A percentile compares a stretch with the other conserved stretches of the same genome.
Conservation (phyloP, 73 alveolate genomes). For the Paramecium biaurelia region DNA sequence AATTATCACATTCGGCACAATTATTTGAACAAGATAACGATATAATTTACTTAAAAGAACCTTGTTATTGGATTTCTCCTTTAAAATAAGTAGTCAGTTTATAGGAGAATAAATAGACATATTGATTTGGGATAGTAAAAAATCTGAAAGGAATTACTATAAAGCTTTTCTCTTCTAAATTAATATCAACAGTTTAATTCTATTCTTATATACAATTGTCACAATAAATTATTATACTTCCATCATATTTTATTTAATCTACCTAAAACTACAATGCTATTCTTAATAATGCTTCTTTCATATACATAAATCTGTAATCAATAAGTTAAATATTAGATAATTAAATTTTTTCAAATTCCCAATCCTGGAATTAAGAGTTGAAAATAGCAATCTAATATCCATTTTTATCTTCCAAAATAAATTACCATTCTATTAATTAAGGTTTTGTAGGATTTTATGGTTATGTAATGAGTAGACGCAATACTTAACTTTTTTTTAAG, state of each 20-base stretch:
- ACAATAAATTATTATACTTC: not conserved
- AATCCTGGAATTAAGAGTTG: not conserved
- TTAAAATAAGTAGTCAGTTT: not conserved
- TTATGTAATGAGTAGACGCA: not conserved
- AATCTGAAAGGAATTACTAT: not conserved
- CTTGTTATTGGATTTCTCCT: not conserved
- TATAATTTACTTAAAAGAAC: not conserved
- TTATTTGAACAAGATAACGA: not conserved
- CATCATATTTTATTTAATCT: not conserved
- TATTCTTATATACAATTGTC: not conserved
- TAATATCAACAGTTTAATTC: not conserved
- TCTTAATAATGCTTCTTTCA: not conserved
- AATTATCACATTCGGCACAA: not conserved
- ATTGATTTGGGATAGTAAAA: not conserved
- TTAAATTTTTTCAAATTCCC: not conserved
- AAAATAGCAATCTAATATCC: not conserved
- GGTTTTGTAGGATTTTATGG: not conserved
- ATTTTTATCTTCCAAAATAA: not conserved
- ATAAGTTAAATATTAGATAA: not conserved
- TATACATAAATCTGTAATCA: not conserved
- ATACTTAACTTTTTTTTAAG: not conserved
- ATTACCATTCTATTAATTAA: not conserved
- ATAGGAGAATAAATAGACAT: not conserved
- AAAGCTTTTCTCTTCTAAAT: not conserved
- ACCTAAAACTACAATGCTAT: not conserved